Evolutionary conservation across 164 flowering plant genomes (phyloP).

Genomic region (Aristolochia californica): DNA sequence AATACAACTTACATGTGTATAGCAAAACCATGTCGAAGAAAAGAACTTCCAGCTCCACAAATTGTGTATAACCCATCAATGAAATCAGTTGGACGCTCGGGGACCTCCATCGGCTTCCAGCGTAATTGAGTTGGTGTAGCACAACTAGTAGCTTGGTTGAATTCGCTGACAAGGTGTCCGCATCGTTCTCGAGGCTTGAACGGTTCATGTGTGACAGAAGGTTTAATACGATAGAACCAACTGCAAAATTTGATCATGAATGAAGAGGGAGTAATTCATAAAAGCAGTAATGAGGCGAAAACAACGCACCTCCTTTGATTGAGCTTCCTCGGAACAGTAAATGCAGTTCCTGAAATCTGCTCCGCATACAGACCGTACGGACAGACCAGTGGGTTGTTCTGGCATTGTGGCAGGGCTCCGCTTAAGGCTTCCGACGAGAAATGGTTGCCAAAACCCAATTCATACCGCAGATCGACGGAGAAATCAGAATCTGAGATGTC

Average conservation of each 20-base stretch:
- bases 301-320: conserved; percentile 60
- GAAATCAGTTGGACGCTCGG: conserved; percentile 69
- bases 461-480: conserved; percentile 28
- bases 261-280: background rate
- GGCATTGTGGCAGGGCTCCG: conserved; percentile 70
- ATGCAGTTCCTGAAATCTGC: conserved; percentile 90
- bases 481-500: too few relatives aligned
- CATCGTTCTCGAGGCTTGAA: conserved; percentile 51
- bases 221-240: conserved; percentile 89
- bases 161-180: conserved; percentile 60
- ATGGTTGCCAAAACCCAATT: conserved; percentile 71
- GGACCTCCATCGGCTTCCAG: conserved; percentile 74
- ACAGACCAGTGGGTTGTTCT: conserved; percentile 77
- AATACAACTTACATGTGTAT: conserved; percentile 76
- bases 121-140: conserved; percentile 78
- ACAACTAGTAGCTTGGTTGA: conserved; percentile 45
- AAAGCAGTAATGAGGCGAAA: background rate
- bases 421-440: conserved; percentile 76
- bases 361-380: conserved; percentile 93
- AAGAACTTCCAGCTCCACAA: conserved; percentile 90
- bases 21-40: conserved; percentile 85
- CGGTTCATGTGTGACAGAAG: conserved; percentile 93
- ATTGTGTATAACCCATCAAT: conserved; percentile 74
- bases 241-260: conserved; percentile 22
- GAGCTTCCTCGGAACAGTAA: conserved; percentile 75